A percentile compares a stretch with the other conserved stretches of the same genome.
Conservation (phyloP, 805 yeast species). For the Saturnispora bothae region DNA sequence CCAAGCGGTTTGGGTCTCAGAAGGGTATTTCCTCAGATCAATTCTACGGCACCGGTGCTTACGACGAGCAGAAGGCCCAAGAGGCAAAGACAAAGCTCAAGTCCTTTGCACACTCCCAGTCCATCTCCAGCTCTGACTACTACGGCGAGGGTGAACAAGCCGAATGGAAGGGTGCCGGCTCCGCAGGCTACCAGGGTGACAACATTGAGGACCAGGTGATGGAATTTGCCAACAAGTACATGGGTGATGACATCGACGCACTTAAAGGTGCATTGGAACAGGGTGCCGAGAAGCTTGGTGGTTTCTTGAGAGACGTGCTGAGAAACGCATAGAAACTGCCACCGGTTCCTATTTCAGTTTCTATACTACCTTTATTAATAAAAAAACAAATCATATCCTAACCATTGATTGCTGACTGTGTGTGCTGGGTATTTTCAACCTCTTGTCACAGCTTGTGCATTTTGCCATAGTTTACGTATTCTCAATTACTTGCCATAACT, state of each 20-base stretch:
- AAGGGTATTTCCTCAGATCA: constrained; percentile 96
- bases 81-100: constrained; percentile 80
- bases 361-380: too few relatives aligned
- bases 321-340: constrained; percentile 26
- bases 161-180: constrained; percentile 14
- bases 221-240: constrained; percentile 57
- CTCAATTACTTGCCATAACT: too few relatives aligned
- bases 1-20: constrained; percentile 71
- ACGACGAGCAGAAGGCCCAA: constrained; percentile 62
- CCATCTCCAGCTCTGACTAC: constrained; percentile 86
- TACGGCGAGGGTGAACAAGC: constrained; percentile 60
- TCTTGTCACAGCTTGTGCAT: too few relatives aligned
- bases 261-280: constrained; percentile 86
- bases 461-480: too few relatives aligned
- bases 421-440: too few relatives aligned
- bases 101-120: constrained; percentile 73
- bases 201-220: constrained; percentile 45
- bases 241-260: constrained; percentile 78
- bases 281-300: constrained; percentile 85
- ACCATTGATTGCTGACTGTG: too few relatives aligned
- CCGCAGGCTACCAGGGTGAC: constrained; percentile 10
- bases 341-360: too few relatives aligned
- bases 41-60: constrained; percentile 79
- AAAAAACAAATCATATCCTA: too few relatives aligned
- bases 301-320: constrained; percentile 77